A percentile compares a stretch with the other conserved stretches of the same genome.
Evolutionary conservation across 192 early-diverging fungal species (phyloP).

Genomic region (Helicostylum pulchrum): DNA sequence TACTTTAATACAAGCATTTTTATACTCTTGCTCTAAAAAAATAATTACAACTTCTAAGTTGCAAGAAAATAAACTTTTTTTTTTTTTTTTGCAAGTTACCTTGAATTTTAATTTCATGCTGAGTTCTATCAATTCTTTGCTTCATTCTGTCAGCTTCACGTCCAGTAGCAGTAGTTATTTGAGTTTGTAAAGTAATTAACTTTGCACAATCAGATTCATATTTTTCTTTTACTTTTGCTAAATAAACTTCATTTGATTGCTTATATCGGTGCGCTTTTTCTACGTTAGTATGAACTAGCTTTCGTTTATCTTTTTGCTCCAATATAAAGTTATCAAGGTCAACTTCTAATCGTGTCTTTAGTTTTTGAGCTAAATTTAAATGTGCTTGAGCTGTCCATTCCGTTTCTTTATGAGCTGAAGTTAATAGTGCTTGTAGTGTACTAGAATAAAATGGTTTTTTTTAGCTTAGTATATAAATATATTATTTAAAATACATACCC

Average conservation of each 20-base stretch:
- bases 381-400: constrained; percentile 63
- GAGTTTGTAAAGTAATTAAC: constrained; percentile 42
- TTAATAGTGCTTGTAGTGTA: constrained; percentile 54
- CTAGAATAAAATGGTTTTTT: constrained; percentile 27
- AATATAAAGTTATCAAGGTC: constrained; percentile 60
- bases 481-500: constrained; percentile 41
- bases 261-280: constrained; percentile 54
- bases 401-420: constrained; percentile 56
- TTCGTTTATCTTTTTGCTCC: constrained; percentile 62
- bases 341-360: constrained; percentile 57
- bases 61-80: not conserved
- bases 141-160: constrained; percentile 22
- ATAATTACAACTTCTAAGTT: not conserved
- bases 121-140: constrained; percentile 22
- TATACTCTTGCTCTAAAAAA: constrained; percentile 51
- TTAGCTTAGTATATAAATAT: not conserved
- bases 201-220: constrained; percentile 52
- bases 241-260: constrained; percentile 30
- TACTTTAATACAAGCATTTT: constrained; percentile 43
- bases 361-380: constrained; percentile 59
- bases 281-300: constrained; percentile 47
- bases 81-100: too few relatives aligned
- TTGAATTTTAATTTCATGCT: constrained; percentile 17
- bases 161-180: constrained; percentile 4
- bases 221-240: constrained; percentile 45